A percentile compares a stretch with the other conserved stretches of the same genome.
phyloP scores from a whole-genome alignment of 2,329 filamentous ascomycete genomes.

The Penicillium sp. region DNA sequence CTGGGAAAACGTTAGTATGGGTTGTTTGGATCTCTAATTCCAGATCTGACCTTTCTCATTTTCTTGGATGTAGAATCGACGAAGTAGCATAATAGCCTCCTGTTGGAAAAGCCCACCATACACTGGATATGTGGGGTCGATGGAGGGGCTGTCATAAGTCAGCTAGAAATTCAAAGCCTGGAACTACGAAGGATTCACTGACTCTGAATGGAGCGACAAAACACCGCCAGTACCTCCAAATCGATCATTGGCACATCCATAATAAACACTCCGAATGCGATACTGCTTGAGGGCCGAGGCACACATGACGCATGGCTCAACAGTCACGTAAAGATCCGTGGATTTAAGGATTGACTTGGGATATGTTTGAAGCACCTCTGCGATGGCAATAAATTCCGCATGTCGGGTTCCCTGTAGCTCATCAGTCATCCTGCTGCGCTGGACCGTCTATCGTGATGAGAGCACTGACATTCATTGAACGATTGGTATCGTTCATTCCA shows the following conservation, averaged over 20 bases:
- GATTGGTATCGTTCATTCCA: conserved; percentile 97
- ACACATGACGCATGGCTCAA: conserved; percentile 99
- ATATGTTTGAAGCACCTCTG: conserved; percentile 63
- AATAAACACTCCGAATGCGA: conserved; percentile 85
- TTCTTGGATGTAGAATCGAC: conserved; percentile 96
- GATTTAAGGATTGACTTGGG: conserved; percentile 68
- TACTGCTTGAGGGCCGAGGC: conserved; percentile 88
- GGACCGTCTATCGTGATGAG: neutral
- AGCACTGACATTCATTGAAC: conserved; percentile 65
- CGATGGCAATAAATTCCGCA: conserved; percentile 89
- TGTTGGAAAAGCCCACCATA: conserved; percentile 86
- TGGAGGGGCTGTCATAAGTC: conserved; percentile 56
- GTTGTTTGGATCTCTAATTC: neutral
- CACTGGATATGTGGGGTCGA: conserved; percentile 77
- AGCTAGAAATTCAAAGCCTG: conserved; percentile 1
- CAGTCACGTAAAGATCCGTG: conserved; percentile 88
- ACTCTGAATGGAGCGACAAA: conserved; percentile 77
- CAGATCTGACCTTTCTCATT: conserved; percentile 75
- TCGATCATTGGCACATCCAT: conserved; percentile 92
- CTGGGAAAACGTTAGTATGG: conserved; percentile 32
- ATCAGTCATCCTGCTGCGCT: neutral
- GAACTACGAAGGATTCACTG: conserved; percentile 19
- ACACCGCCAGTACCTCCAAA: conserved; percentile 97
- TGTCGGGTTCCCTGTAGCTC: conserved; percentile 82
- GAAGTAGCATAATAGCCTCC: conserved; percentile 87